A percentile compares a stretch with the other conserved stretches of the same genome.
phyloP scores from a whole-genome alignment of 176 grass and related monocot genomes.

The Puccinellia tenuiflora region DNA sequence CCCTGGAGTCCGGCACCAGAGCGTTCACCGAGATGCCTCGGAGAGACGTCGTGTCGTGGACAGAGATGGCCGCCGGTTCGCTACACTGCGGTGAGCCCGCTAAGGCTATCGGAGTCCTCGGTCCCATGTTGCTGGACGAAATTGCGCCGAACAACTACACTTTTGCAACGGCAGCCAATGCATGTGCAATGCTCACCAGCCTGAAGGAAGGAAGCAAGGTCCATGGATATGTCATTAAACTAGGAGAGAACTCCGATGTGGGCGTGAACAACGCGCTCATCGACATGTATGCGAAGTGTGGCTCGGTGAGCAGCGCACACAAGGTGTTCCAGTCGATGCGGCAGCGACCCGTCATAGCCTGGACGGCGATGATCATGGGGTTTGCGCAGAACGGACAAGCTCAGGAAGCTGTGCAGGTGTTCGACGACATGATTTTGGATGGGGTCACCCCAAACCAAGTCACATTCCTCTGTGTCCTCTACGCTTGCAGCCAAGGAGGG shows the following conservation, averaged over 20 bases:
- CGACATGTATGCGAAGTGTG: constrained; percentile 60
- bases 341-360: constrained; percentile 26
- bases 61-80: constrained; percentile 46
- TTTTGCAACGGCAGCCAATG: constrained; percentile 34
- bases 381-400: constrained; percentile 37
- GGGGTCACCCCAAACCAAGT: constrained; percentile 29
- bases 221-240: constrained; percentile 42
- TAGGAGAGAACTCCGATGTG: constrained; percentile 28
- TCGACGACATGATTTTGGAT: constrained; percentile 43
- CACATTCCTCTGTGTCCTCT: constrained; percentile 43
- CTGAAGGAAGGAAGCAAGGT: constrained; percentile 30
- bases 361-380: constrained; percentile 57
- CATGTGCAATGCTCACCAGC: constrained; percentile 19
- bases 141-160: constrained; percentile 47
- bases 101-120: constrained; percentile 18
- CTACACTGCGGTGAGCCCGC: constrained; percentile 29
- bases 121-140: constrained; percentile 42
- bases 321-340: constrained; percentile 41
- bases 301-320: constrained; percentile 21
- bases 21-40: constrained; percentile 35
- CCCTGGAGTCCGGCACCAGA: constrained; percentile 18
- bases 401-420: constrained; percentile 32
- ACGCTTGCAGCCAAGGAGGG: constrained; percentile 58
- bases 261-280: constrained; percentile 45
- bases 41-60: constrained; percentile 66